phyloP scores from a whole-genome alignment of 192 early-diverging fungal genomes.

The Chytriomyces hyalinus region DNA sequence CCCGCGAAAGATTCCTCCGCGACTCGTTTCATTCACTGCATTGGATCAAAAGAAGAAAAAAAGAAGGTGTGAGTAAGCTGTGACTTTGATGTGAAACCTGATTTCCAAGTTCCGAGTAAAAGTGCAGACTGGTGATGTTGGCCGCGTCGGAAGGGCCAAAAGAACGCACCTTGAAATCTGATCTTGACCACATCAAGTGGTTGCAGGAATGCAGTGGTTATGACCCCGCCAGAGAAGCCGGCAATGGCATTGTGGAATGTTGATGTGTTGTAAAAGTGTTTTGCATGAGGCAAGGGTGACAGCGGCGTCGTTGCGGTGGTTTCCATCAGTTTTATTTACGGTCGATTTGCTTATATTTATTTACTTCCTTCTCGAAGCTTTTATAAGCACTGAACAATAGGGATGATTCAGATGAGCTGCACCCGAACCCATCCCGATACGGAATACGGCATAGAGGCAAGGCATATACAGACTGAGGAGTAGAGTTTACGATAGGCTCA shows the following conservation, averaged over 20 bases:
- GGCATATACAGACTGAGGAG: too few species aligned
- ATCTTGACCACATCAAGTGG: conserved; percentile 94
- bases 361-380: too few species aligned
- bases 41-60: background rate
- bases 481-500: conserved; percentile 41
- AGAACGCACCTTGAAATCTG: conserved; percentile 24
- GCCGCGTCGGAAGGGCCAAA: background rate
- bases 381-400: too few species aligned
- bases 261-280: conserved; percentile 15
- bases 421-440: too few species aligned
- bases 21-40: conserved; percentile 30
- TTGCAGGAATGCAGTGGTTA: conserved; percentile 74
- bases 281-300: too few species aligned
- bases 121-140: background rate
- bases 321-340: too few species aligned
- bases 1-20: conserved; percentile 55
- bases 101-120: background rate
- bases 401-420: too few species aligned
- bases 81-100: too few species aligned
- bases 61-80: too few species aligned
- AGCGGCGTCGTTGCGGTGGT: too few species aligned
- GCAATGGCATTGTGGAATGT: conserved; percentile 84
- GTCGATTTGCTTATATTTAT: too few species aligned
- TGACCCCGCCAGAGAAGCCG: conserved; percentile 81
- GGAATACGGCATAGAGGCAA: too few species aligned